These are phyloP conservation scores for Scedosporium minutisporum DNA, from an alignment of 2,329 filamentous ascomycete species.

Conservation along the genomic window DNA sequence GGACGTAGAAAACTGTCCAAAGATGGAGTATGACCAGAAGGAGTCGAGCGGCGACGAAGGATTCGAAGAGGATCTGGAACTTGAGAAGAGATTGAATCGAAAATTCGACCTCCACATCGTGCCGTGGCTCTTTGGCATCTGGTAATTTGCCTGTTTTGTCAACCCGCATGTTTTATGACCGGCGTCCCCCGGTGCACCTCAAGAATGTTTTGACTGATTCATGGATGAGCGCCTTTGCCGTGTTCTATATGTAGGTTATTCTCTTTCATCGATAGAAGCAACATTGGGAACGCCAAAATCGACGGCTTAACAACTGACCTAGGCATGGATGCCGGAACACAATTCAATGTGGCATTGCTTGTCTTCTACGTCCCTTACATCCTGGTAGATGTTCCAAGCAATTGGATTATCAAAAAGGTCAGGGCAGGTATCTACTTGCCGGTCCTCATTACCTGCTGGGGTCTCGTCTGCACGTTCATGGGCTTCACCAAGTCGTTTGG, in stretches of 20 bases:
- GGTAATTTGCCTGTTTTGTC: conserved; percentile 8
- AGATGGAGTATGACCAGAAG: not conserved
- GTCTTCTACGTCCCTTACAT: conserved; percentile 16
- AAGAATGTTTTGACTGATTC: too few relatives aligned
- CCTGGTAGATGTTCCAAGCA: conserved; percentile 16
- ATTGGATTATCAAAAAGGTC: conserved; percentile 13
- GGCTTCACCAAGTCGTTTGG: conserved; percentile 15
- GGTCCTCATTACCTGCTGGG: conserved; percentile 13
- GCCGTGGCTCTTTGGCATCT: conserved; percentile 17
- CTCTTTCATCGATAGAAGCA: conserved; percentile 62
- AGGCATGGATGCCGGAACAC: conserved; percentile 34
- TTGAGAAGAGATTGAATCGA: conserved; percentile 14
- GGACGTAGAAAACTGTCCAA: not conserved
- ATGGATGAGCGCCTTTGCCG: too few relatives aligned
- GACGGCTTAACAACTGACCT: conserved; percentile 22
- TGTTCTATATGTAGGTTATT: conserved; percentile 6
- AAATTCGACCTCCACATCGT: conserved; percentile 17
- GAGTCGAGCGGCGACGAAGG: not conserved
- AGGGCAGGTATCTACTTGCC: conserved; percentile 14
- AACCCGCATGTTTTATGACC: not conserved
- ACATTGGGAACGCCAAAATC: conserved; percentile 64
- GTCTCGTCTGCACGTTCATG: conserved; percentile 12
- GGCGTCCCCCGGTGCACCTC: too few relatives aligned
- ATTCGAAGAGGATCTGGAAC: not conserved
- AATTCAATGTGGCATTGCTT: conserved; percentile 37